These are phyloP conservation scores for Mimosa bimucronata DNA, from an alignment of 306 rosid genomes.

Conservation along the genomic window DNA sequence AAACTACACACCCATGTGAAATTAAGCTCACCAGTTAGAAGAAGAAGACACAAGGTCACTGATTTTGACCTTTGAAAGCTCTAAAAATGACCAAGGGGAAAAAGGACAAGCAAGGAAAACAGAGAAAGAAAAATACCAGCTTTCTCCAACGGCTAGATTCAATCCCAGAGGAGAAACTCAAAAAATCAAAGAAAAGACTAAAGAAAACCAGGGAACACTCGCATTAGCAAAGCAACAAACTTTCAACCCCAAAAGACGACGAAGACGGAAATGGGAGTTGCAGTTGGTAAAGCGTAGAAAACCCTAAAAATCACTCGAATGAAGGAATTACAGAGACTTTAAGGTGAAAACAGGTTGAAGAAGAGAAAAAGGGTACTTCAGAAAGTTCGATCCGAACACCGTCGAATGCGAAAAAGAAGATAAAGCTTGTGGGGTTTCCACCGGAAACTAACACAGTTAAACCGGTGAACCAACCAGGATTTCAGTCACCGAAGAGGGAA, in stretches of 20 bases:
- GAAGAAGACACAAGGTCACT: background rate
- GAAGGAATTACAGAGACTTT: constrained; percentile 10
- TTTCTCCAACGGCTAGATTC: constrained; percentile 54
- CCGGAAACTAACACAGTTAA: constrained; percentile 3
- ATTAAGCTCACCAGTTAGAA: constrained; percentile 19
- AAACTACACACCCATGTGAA: constrained; percentile 54
- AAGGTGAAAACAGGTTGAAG: constrained; percentile 24
- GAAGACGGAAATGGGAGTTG: background rate
- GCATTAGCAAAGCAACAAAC: constrained; percentile 29
- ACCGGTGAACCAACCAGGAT: background rate
- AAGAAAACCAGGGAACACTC: background rate
- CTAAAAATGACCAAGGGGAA: background rate
- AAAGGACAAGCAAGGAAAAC: background rate
- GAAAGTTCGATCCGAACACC: constrained; percentile 35
- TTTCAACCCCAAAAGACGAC: constrained; percentile 13
- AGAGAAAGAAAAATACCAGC: background rate
- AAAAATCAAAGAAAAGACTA: constrained; percentile 15
- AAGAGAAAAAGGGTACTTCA: constrained; percentile 11
- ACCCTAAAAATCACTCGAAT: constrained; percentile 42
- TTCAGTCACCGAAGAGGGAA: background rate
- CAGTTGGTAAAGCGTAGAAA: constrained; percentile 29
- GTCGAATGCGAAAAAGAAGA: constrained; percentile 32
- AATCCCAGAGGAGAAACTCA: constrained; percentile 6
- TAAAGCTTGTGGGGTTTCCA: background rate
- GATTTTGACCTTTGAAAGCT: constrained; percentile 19